Conservation (phyloP, 192 early-diverging fungal species). For the Entomortierella chlamydospora region DNA sequence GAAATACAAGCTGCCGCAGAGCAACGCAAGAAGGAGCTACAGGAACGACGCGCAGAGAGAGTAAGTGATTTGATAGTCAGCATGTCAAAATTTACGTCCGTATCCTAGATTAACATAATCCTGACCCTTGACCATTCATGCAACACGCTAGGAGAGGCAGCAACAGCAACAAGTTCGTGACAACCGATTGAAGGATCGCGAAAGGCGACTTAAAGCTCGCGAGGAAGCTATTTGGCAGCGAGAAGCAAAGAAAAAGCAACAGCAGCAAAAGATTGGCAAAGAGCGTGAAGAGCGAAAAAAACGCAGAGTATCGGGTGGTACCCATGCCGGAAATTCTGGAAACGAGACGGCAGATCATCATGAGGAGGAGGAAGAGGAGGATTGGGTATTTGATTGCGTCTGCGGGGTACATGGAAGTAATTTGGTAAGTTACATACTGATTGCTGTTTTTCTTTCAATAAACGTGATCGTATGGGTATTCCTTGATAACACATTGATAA, state of each 20-base stretch:
- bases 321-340: constrained; percentile 22
- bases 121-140: no score
- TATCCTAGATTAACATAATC: no score
- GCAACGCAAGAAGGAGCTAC: constrained; percentile 32
- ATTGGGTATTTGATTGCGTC: constrained; percentile 63
- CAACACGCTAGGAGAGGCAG: constrained; percentile 40
- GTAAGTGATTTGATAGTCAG: constrained; percentile 8
- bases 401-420: constrained; percentile 61
- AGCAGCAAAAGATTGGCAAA: constrained; percentile 40
- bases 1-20: constrained; percentile 23
- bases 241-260: constrained; percentile 47
- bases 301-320: constrained; percentile 26
- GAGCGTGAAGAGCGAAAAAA: constrained; percentile 49
- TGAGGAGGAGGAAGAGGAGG: constrained; percentile 53
- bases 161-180: constrained; percentile 36
- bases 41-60: constrained; percentile 39
- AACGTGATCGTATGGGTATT: background rate
- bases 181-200: constrained; percentile 36
- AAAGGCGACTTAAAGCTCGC: constrained; percentile 50
- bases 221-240: constrained; percentile 49
- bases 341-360: constrained; percentile 16
- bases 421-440: constrained; percentile 47
- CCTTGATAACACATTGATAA: background rate
- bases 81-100: no score
- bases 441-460: no score